phyloP scores from a whole-genome alignment of 2,329 filamentous ascomycete species.

The Trichophyton mentagrophytes region DNA sequence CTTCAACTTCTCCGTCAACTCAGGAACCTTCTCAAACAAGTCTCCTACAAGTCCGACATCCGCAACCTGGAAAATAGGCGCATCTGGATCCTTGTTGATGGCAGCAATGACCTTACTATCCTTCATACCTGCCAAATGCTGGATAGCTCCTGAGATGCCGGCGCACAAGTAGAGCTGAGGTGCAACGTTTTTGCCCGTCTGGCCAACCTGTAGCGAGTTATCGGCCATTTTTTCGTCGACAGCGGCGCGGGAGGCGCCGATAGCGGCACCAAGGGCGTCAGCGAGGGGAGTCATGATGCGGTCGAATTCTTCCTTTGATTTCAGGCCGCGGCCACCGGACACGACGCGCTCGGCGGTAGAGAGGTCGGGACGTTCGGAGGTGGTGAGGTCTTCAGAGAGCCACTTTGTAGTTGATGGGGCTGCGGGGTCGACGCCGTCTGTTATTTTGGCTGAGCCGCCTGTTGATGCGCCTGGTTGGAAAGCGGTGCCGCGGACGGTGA shows the following conservation, averaged over 20 bases:
- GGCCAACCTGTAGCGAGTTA: slow-evolving; percentile 94
- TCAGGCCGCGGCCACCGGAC: slow-evolving; percentile 83
- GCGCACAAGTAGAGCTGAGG: slow-evolving; percentile 91
- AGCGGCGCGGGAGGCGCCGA: slow-evolving; percentile 85
- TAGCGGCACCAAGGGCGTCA: slow-evolving; percentile 84
- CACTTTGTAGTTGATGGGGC: slow-evolving; percentile 62
- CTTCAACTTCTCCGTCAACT: slow-evolving; percentile 91
- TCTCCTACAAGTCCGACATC: slow-evolving; percentile 93
- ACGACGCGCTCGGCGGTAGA: slow-evolving; percentile 82
- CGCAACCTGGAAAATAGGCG: slow-evolving; percentile 95
- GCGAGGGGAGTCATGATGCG: slow-evolving; percentile 81
- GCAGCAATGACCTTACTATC: slow-evolving; percentile 98
- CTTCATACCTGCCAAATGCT: slow-evolving; percentile 98
- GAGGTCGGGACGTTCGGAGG: slow-evolving; percentile 87
- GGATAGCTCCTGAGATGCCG: slow-evolving; percentile 92
- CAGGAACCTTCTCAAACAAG: slow-evolving; percentile 87
- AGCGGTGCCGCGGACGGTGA: slow-evolving; percentile 86
- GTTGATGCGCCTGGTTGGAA: slow-evolving; percentile 64
- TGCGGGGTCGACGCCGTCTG: slow-evolving; percentile 76
- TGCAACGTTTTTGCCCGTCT: slow-evolving; percentile 97
- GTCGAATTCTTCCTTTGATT: slow-evolving; percentile 97
- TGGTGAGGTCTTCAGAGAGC: slow-evolving; percentile 85
- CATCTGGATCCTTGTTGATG: slow-evolving; percentile 96
- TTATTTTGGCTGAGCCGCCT: slow-evolving; percentile 61
- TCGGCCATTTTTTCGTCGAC: slow-evolving; percentile 97